phyloP scores from a whole-genome alignment of 148 eudicot genomes.

The Rhododendron vialii region DNA sequence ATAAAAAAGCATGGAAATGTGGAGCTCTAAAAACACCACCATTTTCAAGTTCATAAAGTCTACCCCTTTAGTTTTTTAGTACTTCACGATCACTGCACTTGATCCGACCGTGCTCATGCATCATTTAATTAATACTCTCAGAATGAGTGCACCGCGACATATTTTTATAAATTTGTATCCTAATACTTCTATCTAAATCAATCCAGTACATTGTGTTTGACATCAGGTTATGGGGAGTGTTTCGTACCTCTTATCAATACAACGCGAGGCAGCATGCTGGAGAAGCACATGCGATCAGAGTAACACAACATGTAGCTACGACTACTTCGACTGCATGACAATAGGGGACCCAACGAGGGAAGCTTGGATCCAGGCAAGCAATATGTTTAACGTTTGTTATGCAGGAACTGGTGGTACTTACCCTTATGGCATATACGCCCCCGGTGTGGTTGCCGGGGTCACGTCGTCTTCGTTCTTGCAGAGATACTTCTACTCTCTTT shows the following conservation, averaged over 20 bases:
- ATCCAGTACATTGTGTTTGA: neutral
- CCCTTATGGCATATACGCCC: conserved; percentile 56
- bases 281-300: conserved; percentile 33
- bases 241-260: conserved; percentile 65
- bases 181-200: neutral
- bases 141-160: neutral
- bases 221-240: conserved; percentile 62
- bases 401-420: conserved; percentile 23
- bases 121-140: neutral
- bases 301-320: conserved; percentile 26
- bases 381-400: conserved; percentile 34
- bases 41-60: too few relatives aligned
- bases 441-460: conserved; percentile 40
- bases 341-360: conserved; percentile 30
- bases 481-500: conserved; percentile 67
- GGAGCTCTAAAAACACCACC: neutral
- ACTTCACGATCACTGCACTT: neutral
- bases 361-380: conserved; percentile 49
- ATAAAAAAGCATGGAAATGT: neutral
- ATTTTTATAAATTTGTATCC: neutral
- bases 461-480: conserved; percentile 38
- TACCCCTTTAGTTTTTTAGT: neutral
- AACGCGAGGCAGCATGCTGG: conserved; percentile 76
- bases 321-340: conserved; percentile 48
- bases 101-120: neutral